Base-by-base conservation (phyloP, 225 moss, liverwort and hornwort genomes). In the Marchantia polymorpha region DNA sequence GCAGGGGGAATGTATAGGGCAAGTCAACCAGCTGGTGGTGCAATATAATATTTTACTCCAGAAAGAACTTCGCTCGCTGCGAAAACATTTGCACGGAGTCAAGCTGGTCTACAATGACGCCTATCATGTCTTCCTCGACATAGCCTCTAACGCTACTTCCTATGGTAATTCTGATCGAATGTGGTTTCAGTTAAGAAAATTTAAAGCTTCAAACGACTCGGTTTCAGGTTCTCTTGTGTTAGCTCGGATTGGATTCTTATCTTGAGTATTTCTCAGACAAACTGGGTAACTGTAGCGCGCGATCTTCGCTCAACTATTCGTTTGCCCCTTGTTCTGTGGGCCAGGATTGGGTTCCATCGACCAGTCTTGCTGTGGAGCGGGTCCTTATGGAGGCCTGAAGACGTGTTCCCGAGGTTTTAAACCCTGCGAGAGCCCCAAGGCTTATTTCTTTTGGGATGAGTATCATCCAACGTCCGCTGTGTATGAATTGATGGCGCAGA, bases 391-490 rank as follows among this genome's bases (percentile, higher is more conserved):
- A 25, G 94, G 94, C 10, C 26, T 89, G 1, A 89, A 91, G 75
- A 80, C 88, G 0, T 95, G 94, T 73, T 66, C 88, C 59, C 0
- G 69, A 0, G 77, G 91, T 19, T 75, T 85, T 16, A 51, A 85
- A 13, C 25, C 87, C 50, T 95, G 94, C 27, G 0, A 27, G 3
- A 88, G 93, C 52, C 84, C 90, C 20, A 55, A 75, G 0, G 79
- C 89, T 69, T 81, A 92, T 0, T 76, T 95, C 2, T 95, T 93
- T 61, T 95, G 94, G 94, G 94, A 95, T 15, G 91, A 91, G 10
- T 95, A 90, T 78, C 94, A 95, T 75, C 94, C 91, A 0, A 95
- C 94, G 0, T 81, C 91, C 70, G 10, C 12, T 39, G 84, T 82
- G 7, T 85, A 85, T 59, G 68, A 82, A 46, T 51, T 85, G 25